Base-by-base conservation (phyloP, 2,329 filamentous ascomycete species). In the Amylocarpus encephaloides region DNA sequence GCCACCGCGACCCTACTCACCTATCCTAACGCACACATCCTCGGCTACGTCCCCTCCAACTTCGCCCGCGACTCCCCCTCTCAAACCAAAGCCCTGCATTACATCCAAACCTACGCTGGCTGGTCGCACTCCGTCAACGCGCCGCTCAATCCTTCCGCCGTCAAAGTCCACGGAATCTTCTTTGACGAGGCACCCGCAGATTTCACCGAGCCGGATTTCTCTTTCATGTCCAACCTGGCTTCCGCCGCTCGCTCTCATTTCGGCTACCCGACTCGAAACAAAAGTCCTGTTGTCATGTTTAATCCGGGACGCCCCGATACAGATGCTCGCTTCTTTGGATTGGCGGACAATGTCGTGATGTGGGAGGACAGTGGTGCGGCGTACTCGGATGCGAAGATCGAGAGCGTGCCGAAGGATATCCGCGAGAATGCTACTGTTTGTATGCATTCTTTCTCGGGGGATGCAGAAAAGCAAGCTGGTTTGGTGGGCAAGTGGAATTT, bases 41-140 rank as follows among this genome's bases (percentile, higher is more conserved):
- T 72, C 13, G 70, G 70, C 11, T 72, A 72, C 50, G 66, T 71
- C 29, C 61, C 59, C 6, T 69, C 67, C 4, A 41, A 49, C 9
- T 68, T 69, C 39, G 64, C 62, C 1, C 52, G 65, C 3, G 56
- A 61, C 38, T 49, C 63, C 30, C 46, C 58, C 5, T 56, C 59
- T 1, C 13, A 16, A 35, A 22, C 15, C 13, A 13, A 44, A 34
- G 64, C 72, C 13, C 53, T 64, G 11, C 43, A 51, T 0, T 65
- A 71, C 13, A 57, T 72, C 15, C 58, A 58, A n/a, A 62, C 49
- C 5, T 72, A 71, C 52, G 59, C 65, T 1, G 52, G 55, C n/a
- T 72, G 69, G 68, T 26, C 22, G 22, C 22, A 26, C 7, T 7
- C 22, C 22, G 22, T 26, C 4, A 26, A 26, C 7, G 4, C 7